Percentiles rank a stretch among this genome's conserved stretches.
phyloP scores from a whole-genome alignment of 2,329 filamentous ascomycete genomes.

The Alternaria arbusti region DNA sequence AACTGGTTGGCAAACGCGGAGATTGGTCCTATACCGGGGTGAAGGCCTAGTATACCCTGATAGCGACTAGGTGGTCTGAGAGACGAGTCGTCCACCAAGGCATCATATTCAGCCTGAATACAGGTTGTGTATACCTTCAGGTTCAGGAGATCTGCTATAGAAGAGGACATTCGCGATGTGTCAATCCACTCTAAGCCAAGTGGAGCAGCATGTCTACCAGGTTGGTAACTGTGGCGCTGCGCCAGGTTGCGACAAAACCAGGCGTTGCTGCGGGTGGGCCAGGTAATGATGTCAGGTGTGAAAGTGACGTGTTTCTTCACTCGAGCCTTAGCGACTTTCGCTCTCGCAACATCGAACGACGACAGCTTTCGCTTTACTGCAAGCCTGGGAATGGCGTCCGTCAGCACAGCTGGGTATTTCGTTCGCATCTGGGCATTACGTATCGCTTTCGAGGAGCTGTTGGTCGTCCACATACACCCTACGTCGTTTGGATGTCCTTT shows the following conservation, averaged over 20 bases:
- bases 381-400: fast-evolving
- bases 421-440: neutral
- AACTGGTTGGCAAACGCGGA: neutral
- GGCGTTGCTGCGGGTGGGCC: neutral
- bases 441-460: neutral
- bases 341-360: neutral
- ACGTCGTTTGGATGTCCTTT: neutral
- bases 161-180: neutral
- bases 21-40: neutral
- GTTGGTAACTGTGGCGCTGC: neutral
- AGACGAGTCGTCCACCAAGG: neutral
- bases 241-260: neutral
- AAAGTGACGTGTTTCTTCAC: neutral
- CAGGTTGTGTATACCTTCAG: neutral
- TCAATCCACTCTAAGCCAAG: neutral
- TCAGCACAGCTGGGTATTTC: neutral
- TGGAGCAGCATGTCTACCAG: neutral
- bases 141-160: neutral
- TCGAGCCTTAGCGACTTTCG: neutral
- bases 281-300: neutral
- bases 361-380: neutral
- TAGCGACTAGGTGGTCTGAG: neutral
- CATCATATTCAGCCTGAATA: neutral
- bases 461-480: neutral
- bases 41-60: neutral